Percentiles rank a stretch among this genome's conserved stretches.
phyloP scores from a whole-genome alignment of 768 basidiomycete genomes.

The Cystofilobasidium capitatum region DNA sequence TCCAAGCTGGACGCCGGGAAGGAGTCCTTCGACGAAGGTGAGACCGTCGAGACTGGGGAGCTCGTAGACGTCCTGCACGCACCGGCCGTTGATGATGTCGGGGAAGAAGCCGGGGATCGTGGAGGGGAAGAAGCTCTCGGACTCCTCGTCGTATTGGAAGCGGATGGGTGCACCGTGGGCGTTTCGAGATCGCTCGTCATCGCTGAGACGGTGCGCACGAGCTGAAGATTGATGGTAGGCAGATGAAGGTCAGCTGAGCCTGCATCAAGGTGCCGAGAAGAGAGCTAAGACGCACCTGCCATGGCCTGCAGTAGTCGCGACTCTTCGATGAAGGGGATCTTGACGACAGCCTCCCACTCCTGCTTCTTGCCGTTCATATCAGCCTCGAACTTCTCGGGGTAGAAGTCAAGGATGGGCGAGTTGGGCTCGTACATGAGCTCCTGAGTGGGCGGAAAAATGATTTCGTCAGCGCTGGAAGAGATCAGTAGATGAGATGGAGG shows the following conservation, averaged over 20 bases:
- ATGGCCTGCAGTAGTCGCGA: constrained; percentile 67
- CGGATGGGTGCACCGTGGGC: constrained; percentile 60
- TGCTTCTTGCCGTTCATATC: constrained; percentile 97
- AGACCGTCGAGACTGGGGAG: constrained; percentile 77
- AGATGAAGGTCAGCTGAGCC: neutral
- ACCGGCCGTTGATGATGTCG: constrained; percentile 66
- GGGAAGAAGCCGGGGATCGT: constrained; percentile 95
- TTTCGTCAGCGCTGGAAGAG: neutral
- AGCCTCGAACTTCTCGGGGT: constrained; percentile 78
- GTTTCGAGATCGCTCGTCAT: constrained; percentile 69
- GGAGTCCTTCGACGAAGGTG: constrained; percentile 72
- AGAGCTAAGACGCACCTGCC: constrained; percentile 49
- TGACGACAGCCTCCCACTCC: constrained; percentile 98
- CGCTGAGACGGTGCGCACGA: constrained; percentile 64
- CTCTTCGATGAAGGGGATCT: constrained; percentile 95
- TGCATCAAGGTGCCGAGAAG: neutral
- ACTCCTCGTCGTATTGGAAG: constrained; percentile 59
- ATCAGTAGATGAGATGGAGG: neutral
- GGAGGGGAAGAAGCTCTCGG: constrained; percentile 69
- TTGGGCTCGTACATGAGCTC: constrained; percentile 77
- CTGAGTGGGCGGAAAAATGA: constrained; percentile 40
- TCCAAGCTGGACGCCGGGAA: constrained; percentile 80
- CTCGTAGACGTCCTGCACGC: constrained; percentile 70
- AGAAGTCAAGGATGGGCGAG: constrained; percentile 89
- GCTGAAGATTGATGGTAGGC: constrained; percentile 43